Percentiles rank a stretch among this genome's conserved stretches.
Evolutionary conservation across 148 eudicot species (phyloP).

Genomic region (Amaranthus cruentus): DNA sequence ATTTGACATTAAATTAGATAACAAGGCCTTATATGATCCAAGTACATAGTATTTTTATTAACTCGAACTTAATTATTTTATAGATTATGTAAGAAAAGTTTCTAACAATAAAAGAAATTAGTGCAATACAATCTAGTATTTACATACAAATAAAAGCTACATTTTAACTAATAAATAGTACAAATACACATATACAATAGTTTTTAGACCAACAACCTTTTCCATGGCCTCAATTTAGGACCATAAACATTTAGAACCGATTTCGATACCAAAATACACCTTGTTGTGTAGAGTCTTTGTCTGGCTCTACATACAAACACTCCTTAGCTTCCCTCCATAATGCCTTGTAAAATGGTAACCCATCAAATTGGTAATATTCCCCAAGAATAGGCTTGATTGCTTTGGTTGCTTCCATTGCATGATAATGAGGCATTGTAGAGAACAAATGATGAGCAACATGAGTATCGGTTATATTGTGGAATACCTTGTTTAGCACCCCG

Average conservation of each 20-base stretch:
- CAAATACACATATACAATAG: not conserved
- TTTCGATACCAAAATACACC: constrained; percentile 38
- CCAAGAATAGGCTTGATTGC: constrained; percentile 53
- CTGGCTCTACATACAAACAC: constrained; percentile 50
- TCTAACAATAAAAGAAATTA: not conserved
- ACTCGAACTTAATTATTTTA: no score
- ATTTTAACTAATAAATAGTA: not conserved
- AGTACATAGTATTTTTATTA: no score
- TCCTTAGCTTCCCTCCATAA: constrained; percentile 58
- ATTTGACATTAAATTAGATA: not conserved
- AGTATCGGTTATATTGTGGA: constrained; percentile 54
- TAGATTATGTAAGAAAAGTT: not conserved
- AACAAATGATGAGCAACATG: constrained; percentile 59
- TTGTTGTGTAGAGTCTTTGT: constrained; percentile 24
- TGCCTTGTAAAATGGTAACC: constrained; percentile 38
- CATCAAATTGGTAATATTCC: constrained; percentile 49
- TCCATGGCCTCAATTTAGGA: not conserved
- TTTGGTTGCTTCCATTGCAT: constrained; percentile 57
- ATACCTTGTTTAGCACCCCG: constrained; percentile 49
- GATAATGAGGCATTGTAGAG: constrained; percentile 56
- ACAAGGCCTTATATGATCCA: no score
- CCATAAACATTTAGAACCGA: constrained; percentile 12
- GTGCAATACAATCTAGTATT: not conserved
- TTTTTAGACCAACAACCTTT: not conserved
- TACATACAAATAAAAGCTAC: not conserved